Evolutionary conservation across 208 protist species (phyloP), one percentile per base, ranked within the genome.

Genomic region (Crithidia acanthocephali): DNA sequence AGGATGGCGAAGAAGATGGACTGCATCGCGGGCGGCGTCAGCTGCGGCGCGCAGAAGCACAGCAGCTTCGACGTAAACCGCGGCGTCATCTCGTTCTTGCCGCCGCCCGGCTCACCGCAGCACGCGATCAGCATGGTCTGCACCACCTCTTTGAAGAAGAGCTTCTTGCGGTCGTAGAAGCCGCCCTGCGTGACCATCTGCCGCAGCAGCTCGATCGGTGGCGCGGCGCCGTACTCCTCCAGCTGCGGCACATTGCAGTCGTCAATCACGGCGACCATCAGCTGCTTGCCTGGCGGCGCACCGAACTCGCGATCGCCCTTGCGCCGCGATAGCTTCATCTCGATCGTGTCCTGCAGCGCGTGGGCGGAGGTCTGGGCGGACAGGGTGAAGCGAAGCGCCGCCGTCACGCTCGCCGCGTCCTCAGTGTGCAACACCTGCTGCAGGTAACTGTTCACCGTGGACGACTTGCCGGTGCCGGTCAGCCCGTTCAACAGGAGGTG

Each of bases 1-100:
- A 99, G 80, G 68, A 99, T 99, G 62, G 96, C 97, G 15, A 79
- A 75, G 77, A 98, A 99, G 57, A 99, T 99, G 23, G 75, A 81
- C 52, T 72, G 77, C 68, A 99, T 89, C 35, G 94, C 92, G 1
- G 79, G 61, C 56, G 91, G 71, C 40, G 87, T 86, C 62, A 99
- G 81, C 72, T 95, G 89, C 3, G 93, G 86, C 47, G 98, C 97
- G 66, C 88, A 94, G 52, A 99, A 82, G 48, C 91, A 63, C 72
- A 94, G 85, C 70, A 99, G 94, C 64, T 94, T 82, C 42, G 94
- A 94, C 11, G 91, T 92, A 61, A 98, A 93, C 27, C 98, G 85
- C 42, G 83, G 85, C 20, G 96, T 98, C 73, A 98, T 88, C 51
- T 92, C 72, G 79, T 98, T 98, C 68, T 97, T 90, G 22, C 97